Evolutionary conservation across 805 yeast genomes (phyloP), one percentile per base, ranked within the genome.

Genomic region (Debaryomyces prosopidis): DNA sequence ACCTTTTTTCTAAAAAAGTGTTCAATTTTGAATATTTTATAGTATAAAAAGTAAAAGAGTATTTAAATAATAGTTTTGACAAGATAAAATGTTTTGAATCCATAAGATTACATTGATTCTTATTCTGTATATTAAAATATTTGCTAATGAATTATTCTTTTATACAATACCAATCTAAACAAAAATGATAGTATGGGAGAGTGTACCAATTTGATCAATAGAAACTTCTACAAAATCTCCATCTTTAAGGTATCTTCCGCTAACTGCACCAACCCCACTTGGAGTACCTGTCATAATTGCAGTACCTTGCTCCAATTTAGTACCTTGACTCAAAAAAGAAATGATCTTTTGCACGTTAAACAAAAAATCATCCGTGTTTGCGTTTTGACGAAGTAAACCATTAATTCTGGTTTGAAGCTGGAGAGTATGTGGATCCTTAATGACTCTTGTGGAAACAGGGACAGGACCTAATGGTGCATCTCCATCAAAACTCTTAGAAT

Each of bases 401-500:
- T 79, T 79, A 49, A 80, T 69, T 36, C 53, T 59, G 11, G 79
- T 67, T 32, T 57, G 52, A 33, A 80, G 63, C 15, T 56, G 54
- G 43, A 78, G 60, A n/a, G 52, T 46, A 34, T 63, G 59, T 14
- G 76, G 72, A 15, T 59, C 50, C 1, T 59, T 45, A 26, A 71
- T 60, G 14, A 70, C 44, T 10, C 51, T 44, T 3, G 69, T 45
- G 1, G 76, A 61, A 3, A 76, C 79, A 39, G 80, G 65, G 6
- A 74, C 76, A 4, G 84, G 84, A 2, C 84, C 84, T 43, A 79
- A 55, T 17, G 84, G 84, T 1, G 82, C 81, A 74, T 76, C 79
- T 3, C 74, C 73, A 46, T 80, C 84, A 51, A 74, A 78, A 73
- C 73, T 71, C 60, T 80, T 80, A 9, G 81, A 79, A 9, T 72